These are phyloP conservation scores for Pilobolus umbonatus DNA, from an alignment of 192 early-diverging fungal genomes.

Conservation along the genomic window DNA sequence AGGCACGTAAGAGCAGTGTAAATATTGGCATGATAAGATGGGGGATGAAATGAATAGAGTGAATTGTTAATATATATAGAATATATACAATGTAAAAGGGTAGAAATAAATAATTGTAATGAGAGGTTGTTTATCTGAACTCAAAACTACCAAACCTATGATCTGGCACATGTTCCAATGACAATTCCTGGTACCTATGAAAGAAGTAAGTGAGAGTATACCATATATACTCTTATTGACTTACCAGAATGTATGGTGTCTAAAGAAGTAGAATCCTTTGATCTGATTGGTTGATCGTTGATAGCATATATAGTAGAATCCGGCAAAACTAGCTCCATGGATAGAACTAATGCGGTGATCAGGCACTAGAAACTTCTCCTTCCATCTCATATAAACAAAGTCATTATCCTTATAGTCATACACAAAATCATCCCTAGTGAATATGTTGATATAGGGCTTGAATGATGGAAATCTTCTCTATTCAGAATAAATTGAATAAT, in stretches of 20 bases:
- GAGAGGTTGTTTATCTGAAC: slow-evolving; percentile 36
- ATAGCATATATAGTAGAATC: slow-evolving; percentile 86
- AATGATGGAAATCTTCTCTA: slow-evolving; percentile 15
- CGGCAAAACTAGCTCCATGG: slow-evolving; percentile 82
- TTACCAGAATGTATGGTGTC: slow-evolving; percentile 56
- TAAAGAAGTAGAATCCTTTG: slow-evolving; percentile 57
- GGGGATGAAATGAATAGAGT: no score
- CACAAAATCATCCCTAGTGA: slow-evolving; percentile 32
- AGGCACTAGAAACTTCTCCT: slow-evolving; percentile 86
- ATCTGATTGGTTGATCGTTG: slow-evolving; percentile 55
- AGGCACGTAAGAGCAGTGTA: no score
- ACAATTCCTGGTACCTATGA: slow-evolving; percentile 45
- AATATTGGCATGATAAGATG: no score
- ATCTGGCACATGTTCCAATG: slow-evolving; percentile 36
- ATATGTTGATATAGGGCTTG: slow-evolving; percentile 12
- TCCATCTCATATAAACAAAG: slow-evolving; percentile 89
- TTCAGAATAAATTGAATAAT: background rate
- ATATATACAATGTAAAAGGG: no score
- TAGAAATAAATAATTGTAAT: background rate
- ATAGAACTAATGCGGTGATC: slow-evolving; percentile 74
- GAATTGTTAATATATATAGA: no score
- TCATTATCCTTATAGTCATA: slow-evolving; percentile 43
- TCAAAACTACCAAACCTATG: slow-evolving; percentile 40
- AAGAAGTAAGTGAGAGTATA: background rate
- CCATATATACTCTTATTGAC: background rate